These are phyloP conservation scores for Starmerella vitae DNA, from an alignment of 805 yeast species.

Conservation along the genomic window DNA sequence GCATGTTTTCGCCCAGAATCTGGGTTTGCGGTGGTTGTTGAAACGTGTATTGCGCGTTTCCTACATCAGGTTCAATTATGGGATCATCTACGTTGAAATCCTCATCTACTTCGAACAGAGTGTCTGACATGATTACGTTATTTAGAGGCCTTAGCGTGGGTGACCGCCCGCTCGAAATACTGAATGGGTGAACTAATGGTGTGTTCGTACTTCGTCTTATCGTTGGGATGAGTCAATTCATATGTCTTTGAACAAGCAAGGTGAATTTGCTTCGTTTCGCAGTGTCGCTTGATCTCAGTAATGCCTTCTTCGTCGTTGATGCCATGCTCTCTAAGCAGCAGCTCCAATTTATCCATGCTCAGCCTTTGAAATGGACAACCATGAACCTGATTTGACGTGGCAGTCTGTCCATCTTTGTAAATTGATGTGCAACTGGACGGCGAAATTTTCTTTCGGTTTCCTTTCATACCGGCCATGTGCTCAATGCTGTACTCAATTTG, in stretches of 20 bases:
- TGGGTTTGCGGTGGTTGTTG: slow-evolving; percentile 12
- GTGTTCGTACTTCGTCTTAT: slow-evolving; percentile 33
- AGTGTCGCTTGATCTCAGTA: slow-evolving; percentile 51
- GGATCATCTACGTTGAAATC: slow-evolving; percentile 19
- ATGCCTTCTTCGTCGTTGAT: slow-evolving; percentile 43
- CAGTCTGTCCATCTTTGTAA: slow-evolving; percentile 44
- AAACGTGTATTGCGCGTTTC: slow-evolving; percentile 3
- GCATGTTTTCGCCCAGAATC: slow-evolving; percentile 22
- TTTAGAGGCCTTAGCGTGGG: no score
- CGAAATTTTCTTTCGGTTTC: slow-evolving; percentile 68
- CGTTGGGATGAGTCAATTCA: slow-evolving; percentile 45
- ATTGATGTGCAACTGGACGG: slow-evolving; percentile 80
- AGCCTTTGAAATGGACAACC: slow-evolving; percentile 90
- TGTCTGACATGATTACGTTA: neutral
- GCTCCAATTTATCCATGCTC: slow-evolving; percentile 46
- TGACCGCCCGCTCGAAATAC: slow-evolving; percentile 41
- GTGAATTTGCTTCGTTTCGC: slow-evolving; percentile 57
- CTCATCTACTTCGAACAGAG: slow-evolving; percentile 4
- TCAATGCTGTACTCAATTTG: slow-evolving; percentile 81
- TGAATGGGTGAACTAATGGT: slow-evolving; percentile 75
- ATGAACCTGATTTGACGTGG: slow-evolving; percentile 39
- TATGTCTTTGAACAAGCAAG: slow-evolving; percentile 83
- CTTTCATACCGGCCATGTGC: slow-evolving; percentile 85
- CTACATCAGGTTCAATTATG: slow-evolving; percentile 20
- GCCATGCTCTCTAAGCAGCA: slow-evolving; percentile 50